Base-by-base conservation (phyloP, 2,329 filamentous ascomycete species). In the Ophiocordyceps camponoti-saundersi region DNA sequence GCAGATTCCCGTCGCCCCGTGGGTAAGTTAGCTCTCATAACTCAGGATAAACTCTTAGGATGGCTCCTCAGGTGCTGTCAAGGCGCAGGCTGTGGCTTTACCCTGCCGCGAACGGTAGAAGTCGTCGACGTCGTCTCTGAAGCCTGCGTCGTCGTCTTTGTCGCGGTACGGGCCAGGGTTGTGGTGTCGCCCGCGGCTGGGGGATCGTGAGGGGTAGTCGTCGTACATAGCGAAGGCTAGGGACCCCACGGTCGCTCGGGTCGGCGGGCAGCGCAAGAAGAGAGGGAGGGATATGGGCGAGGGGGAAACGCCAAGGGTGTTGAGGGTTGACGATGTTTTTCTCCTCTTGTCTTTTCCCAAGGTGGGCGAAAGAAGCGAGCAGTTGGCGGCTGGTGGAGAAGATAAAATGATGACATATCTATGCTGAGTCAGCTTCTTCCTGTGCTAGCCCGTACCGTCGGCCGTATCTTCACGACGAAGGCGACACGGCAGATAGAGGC, bases 61-160 rank as follows among this genome's bases (percentile, higher is more conserved):
- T 43, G 45, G 41, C 34, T 46, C 46, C 39, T 47, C 46, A 49
- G 44, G 41, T 43, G 45, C 16, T 48, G 40, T 34, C 48, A 54
- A 56, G 53, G 55, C 59, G 54, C 61, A 58, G 60, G 61, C 56
- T 58, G 53, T 60, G 58, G 59, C 58, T 67, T 69, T 69, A 69
- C 66, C 70, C 66, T 72, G 69, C 66, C 68, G 65, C 64, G 65
- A 63, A 62, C 62, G 67, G 57, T 65, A 63, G 56, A 65, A 61
- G 60, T 63, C 61, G 54, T 66, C 36, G 36, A 16, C 36, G 60
- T 63, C 61, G 54, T 66, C 63, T 56, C 63, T 59, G 57, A 51
- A 53, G 50, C 55, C 52, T 49, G 57, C 52, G 47, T 59, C 56
- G 45, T 54, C 44, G 48, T 58, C 55, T 49, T 49, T 48, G 47